Evolutionary conservation across 148 eudicot species (phyloP), one percentile per base, ranked within the genome.

Genomic region (Rhododendron simsii): DNA sequence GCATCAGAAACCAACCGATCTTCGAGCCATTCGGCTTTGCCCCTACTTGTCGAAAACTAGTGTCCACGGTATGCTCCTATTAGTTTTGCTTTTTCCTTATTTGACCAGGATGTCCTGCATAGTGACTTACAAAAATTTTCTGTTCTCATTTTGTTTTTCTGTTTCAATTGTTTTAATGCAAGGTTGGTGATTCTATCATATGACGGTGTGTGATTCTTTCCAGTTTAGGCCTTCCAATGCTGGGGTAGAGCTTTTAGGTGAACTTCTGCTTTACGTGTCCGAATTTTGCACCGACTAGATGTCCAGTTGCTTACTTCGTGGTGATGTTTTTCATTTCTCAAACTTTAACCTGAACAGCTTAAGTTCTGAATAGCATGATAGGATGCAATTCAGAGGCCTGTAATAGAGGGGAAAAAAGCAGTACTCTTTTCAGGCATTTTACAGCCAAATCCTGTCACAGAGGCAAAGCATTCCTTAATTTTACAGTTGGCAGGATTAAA

Each of bases 1-100:
- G 78, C 41, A 61, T 82, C 92, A 89, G 95, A 88, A 88, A 57
- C 86, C 63, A 87, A 48, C 78, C 87, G 89, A 23, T 86, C 89
- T 77, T 85, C 93, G 39, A 83, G 84, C 65, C 88, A 86, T 83
- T 81, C 89, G 21, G 85, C 92, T 86, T 75, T 89, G 80, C 93
- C 95, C 11, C 85, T 89, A 84, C 83, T 87, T 83, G 86, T 91
- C 63, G 95, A 93, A 78, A 88, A 86, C 85, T 93, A 89, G n/a
- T 6, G 14, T 78, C 59, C 84, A 78, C 80, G 91, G 92, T 91
- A 89, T n/a, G 87, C 84, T 78, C 80, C 86, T 86, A 30, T 65
- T 78, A 83, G 35, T 67, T 33, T 78, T 79, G 14, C 55, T 9
- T 67, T 44, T 48, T 67, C 44, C 47, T 20, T 7, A 59, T 76